Evolutionary conservation across 1,284 basidiomycete species (phyloP).

Genomic region (Inonotus hispidus): DNA sequence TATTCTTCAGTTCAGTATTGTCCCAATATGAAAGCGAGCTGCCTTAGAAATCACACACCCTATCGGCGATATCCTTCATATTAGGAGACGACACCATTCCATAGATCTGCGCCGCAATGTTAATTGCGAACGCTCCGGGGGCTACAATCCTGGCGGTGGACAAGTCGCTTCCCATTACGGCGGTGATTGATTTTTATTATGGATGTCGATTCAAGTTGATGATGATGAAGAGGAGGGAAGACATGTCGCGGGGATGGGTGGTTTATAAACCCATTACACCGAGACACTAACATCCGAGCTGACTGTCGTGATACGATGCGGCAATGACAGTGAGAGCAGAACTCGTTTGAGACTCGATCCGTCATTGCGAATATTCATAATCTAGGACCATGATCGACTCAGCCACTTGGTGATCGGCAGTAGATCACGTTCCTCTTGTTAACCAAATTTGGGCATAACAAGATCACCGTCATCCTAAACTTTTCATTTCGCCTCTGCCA

Average conservation of each 20-base stretch:
- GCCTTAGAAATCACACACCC: constrained; percentile 19
- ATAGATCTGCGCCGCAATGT: constrained; percentile 29
- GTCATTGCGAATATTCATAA: too few relatives aligned
- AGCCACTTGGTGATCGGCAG: neutral
- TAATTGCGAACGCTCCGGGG: constrained; percentile 29
- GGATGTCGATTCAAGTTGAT: neutral
- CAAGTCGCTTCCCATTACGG: constrained; percentile 27
- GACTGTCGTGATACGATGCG: too few relatives aligned
- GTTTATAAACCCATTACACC: too few relatives aligned
- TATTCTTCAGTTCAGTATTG: constrained; percentile 12
- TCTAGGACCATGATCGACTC: neutral
- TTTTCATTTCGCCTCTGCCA: neutral
- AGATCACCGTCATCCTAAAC: neutral
- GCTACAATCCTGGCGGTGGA: constrained; percentile 27
- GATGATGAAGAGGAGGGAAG: neutral
- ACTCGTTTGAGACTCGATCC: too few relatives aligned
- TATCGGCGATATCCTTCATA: constrained; percentile 33
- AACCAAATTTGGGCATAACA: neutral
- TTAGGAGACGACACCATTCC: constrained; percentile 30
- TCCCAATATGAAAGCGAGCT: neutral
- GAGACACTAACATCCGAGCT: too few relatives aligned
- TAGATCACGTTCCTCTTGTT: neutral
- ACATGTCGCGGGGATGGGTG: neutral
- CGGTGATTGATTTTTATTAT: too few relatives aligned
- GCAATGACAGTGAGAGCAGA: too few relatives aligned